Evolutionary conservation across 306 rosid species (phyloP).

Genomic region (Prunus mongolica): DNA sequence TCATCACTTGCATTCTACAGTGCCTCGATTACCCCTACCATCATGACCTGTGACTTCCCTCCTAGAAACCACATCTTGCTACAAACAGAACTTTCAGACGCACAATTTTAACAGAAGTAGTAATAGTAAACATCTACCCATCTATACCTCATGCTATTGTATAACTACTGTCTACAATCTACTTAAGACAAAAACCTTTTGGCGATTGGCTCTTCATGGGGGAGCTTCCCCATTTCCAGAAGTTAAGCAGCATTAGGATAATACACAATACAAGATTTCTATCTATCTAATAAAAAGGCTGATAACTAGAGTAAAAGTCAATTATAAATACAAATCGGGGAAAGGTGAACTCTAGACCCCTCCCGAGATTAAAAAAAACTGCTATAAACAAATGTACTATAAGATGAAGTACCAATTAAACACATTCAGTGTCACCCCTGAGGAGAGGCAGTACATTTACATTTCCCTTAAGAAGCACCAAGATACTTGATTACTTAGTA

Average conservation of each 20-base stretch:
- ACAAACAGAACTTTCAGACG: neutral
- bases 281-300: neutral
- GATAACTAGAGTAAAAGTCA: neutral
- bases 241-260: neutral
- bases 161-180: neutral
- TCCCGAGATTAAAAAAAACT: neutral
- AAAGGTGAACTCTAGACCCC: neutral
- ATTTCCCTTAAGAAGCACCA: neutral
- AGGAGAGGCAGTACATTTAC: neutral
- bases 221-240: neutral
- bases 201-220: neutral
- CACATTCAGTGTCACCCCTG: neutral
- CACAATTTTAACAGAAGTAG: neutral
- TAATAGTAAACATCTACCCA: neutral
- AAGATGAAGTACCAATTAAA: neutral
- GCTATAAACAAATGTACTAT: neutral
- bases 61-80: too few relatives aligned
- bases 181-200: neutral
- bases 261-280: neutral
- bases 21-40: neutral
- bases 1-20: neutral
- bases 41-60: neutral
- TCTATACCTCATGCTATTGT: neutral
- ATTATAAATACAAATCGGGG: neutral
- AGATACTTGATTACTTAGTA: neutral